phyloP scores from a whole-genome alignment of 2,329 filamentous ascomycete species.

The Xylariaceae sp. region DNA sequence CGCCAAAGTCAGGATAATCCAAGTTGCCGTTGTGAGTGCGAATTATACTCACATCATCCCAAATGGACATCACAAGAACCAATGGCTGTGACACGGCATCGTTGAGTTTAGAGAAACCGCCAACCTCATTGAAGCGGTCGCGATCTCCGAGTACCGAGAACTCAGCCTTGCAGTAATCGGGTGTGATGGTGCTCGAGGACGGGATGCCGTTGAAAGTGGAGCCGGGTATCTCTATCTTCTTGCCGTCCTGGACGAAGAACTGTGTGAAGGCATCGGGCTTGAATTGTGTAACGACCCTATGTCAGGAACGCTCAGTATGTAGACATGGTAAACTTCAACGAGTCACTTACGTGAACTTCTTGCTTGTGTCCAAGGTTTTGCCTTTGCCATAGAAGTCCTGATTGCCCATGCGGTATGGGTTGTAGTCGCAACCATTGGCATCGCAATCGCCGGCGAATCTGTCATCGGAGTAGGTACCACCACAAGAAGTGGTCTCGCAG shows the following conservation, averaged over 20 bases:
- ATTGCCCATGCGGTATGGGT: slow-evolving; percentile 62
- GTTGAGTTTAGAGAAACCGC: slow-evolving; percentile 51
- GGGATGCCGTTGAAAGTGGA: slow-evolving; percentile 28
- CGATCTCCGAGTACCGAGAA: slow-evolving; percentile 50
- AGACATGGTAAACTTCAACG: neutral
- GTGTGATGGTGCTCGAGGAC: slow-evolving; percentile 40
- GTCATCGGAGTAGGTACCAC: slow-evolving; percentile 44
- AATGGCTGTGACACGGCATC: slow-evolving; percentile 51
- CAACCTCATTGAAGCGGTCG: slow-evolving; percentile 47
- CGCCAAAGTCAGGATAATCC: slow-evolving; percentile 9
- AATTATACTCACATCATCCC: slow-evolving; percentile 48
- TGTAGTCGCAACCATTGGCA: slow-evolving; percentile 64
- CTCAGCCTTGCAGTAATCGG: slow-evolving; percentile 51
- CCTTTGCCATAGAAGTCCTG: slow-evolving; percentile 57
- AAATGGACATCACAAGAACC: slow-evolving; percentile 59
- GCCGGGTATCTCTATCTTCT: slow-evolving; percentile 41
- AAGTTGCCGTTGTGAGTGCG: neutral
- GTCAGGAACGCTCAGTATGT: too few species aligned
- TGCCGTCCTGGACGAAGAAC: slow-evolving; percentile 57
- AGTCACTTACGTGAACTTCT: slow-evolving; percentile 46
- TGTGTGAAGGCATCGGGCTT: slow-evolving; percentile 43
- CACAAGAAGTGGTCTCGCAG: slow-evolving; percentile 45
- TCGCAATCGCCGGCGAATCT: slow-evolving; percentile 60
- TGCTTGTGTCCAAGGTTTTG: slow-evolving; percentile 52
- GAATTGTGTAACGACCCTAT: slow-evolving; percentile 56